Percentiles rank a stretch among this genome's conserved stretches.
phyloP scores from a whole-genome alignment of 2,329 filamentous ascomycete species.

The Botrytis hyacinthi region DNA sequence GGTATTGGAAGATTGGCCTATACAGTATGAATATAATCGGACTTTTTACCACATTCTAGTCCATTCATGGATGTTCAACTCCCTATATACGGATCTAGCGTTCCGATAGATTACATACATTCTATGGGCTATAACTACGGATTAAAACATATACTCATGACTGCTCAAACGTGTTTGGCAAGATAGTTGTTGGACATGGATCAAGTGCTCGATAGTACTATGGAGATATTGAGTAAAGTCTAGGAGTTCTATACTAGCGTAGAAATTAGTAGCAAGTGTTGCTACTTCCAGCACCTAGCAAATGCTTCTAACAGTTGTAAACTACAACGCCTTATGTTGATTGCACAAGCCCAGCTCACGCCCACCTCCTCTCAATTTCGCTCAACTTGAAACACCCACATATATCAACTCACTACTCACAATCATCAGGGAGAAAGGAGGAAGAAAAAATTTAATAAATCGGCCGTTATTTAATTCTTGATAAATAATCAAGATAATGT shows the following conservation, averaged over 20 bases:
- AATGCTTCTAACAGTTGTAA: neutral
- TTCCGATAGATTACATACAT: neutral
- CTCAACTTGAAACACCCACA: too few relatives aligned
- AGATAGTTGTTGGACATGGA: neutral
- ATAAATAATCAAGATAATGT: too few relatives aligned
- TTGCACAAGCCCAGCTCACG: neutral
- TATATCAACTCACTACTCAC: too few relatives aligned
- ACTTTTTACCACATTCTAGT: neutral
- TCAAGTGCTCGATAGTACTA: neutral
- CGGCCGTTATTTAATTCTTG: too few relatives aligned
- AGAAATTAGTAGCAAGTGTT: neutral
- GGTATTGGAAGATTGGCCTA: neutral
- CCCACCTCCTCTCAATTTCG: too few relatives aligned
- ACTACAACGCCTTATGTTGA: neutral
- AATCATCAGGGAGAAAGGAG: too few relatives aligned
- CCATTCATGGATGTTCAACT: neutral
- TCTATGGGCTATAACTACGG: neutral
- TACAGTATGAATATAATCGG: neutral
- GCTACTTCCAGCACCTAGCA: neutral
- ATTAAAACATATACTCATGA: neutral
- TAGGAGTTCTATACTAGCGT: neutral
- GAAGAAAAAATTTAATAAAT: too few relatives aligned
- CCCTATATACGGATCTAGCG: neutral
- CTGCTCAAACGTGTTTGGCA: neutral
- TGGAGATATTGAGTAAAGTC: neutral